A percentile compares a stretch with the other conserved stretches of the same genome.
phyloP scores from a whole-genome alignment of 345 rosid genomes.

The Trapa incisa region DNA sequence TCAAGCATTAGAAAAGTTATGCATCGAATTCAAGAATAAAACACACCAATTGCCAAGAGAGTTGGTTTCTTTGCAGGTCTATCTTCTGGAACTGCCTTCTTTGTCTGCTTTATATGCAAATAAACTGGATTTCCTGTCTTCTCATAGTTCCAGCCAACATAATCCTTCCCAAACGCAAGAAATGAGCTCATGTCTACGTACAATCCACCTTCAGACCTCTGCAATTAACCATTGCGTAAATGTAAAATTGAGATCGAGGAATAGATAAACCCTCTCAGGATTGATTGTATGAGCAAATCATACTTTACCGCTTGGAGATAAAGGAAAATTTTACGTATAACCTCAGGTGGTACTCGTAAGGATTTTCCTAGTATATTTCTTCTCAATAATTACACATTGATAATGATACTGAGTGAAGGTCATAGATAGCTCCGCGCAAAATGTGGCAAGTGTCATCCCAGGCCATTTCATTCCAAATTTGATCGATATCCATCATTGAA shows the following conservation, averaged over 20 bases:
- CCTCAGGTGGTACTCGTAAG: no score
- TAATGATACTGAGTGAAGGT: no score
- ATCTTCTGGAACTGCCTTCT: conserved; percentile 64
- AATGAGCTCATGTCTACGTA: conserved; percentile 78
- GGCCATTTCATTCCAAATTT: neutral
- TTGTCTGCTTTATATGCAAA: conserved; percentile 68
- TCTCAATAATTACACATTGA: no score
- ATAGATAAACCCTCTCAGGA: neutral
- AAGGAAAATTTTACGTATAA: no score
- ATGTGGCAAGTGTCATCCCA: no score
- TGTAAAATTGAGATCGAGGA: neutral
- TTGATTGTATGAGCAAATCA: no score
- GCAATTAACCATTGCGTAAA: conserved; percentile 20
- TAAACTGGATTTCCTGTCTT: conserved; percentile 90
- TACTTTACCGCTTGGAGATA: no score
- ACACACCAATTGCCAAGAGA: conserved; percentile 76
- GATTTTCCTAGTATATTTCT: no score
- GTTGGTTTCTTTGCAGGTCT: conserved; percentile 87
- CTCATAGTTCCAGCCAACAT: conserved; percentile 73
- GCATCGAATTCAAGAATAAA: neutral
- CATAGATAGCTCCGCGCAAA: no score
- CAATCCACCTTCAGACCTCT: conserved; percentile 92
- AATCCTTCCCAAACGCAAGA: conserved; percentile 88
- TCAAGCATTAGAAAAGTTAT: neutral
- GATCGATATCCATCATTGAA: neutral